Base-by-base conservation (phyloP, 345 rosid genomes). In the Geranium brycei region DNA sequence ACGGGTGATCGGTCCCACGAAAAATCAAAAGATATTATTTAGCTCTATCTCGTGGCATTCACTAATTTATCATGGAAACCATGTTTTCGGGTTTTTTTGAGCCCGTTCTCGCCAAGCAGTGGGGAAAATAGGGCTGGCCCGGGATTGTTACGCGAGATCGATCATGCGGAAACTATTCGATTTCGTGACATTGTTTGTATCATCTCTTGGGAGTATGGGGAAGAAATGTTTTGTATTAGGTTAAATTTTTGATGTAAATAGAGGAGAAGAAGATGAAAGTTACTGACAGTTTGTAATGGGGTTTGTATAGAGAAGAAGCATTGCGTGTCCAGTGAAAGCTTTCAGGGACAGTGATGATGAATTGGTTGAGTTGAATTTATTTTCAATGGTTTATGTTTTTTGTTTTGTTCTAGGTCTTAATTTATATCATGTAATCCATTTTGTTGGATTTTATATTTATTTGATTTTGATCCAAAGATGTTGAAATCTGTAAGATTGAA, bases 1-100 rank as follows among this genome's bases (percentile, higher is more conserved):
- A 75, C 74, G 91, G 82, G 75, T 84, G 65, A 81, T 19, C 30
- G 32, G 19, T 57, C 28, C 28, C 28, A 14, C 41, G 14, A 61
- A 64, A 13, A 47, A 4, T 13, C 5, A 47, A 18, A 10, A 51
- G 47, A 7, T 10, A 16, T 62, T 17, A 32, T n/a, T n/a, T n/a
- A n/a, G n/a, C n/a, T n/a, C 35, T 13, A 14, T 59, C 53, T 60
- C 19, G 59, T 40, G 55, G 61, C 68, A 19, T 69, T 68, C 60
- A 31, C 32, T 28, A 5, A 28, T 47, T 68, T 31, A 57, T 28
- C 57, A 53, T 69, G n/a, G 63, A 68, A 68, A 28, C 67, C 77
- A 63, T 28, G 19, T 8, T n/a, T 23, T 19, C 28, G 40, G 70
- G 58, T 13, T 65, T 71, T 70, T 10, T 65, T 41, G 66, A 32